These are phyloP conservation scores for Raffaelea deltoideospora DNA, from an alignment of 2,329 filamentous ascomycete species.

Conservation along the genomic window DNA sequence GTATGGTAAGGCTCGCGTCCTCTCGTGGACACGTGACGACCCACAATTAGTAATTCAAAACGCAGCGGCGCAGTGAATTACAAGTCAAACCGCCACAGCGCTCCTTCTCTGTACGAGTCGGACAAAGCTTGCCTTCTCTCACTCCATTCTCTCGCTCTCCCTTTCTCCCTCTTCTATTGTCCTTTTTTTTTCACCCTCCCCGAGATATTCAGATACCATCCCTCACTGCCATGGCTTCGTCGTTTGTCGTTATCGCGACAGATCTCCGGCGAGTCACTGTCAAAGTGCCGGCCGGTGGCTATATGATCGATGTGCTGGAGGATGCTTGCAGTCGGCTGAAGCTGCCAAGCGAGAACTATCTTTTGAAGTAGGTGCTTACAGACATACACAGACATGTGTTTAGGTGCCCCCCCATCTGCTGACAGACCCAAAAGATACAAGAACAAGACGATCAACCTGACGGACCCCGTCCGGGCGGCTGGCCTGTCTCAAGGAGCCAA, in stretches of 20 bases:
- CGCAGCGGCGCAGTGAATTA: no score
- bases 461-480: conserved; percentile 67
- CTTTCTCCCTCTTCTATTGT: no score
- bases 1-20: no score
- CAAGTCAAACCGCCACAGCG: no score
- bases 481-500: conserved; percentile 77
- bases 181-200: no score
- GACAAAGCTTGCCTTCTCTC: no score
- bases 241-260: conserved; percentile 76
- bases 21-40: no score
- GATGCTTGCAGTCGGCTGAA: conserved; percentile 79
- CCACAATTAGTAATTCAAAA: no score
- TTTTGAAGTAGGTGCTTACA: conserved; percentile 61
- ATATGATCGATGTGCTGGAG: conserved; percentile 70
- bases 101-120: no score
- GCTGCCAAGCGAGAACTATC: conserved; percentile 56
- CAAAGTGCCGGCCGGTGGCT: conserved; percentile 69
- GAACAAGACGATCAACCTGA: conserved; percentile 75
- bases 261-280: conserved; percentile 63
- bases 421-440: conserved; percentile 42
- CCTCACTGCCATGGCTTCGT: conserved; percentile 72
- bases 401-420: not conserved
- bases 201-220: no score
- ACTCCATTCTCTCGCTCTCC: no score
- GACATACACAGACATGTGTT: no score